Evolutionary conservation across 345 rosid species (phyloP).

Genomic region (Reutealis trisperma): DNA sequence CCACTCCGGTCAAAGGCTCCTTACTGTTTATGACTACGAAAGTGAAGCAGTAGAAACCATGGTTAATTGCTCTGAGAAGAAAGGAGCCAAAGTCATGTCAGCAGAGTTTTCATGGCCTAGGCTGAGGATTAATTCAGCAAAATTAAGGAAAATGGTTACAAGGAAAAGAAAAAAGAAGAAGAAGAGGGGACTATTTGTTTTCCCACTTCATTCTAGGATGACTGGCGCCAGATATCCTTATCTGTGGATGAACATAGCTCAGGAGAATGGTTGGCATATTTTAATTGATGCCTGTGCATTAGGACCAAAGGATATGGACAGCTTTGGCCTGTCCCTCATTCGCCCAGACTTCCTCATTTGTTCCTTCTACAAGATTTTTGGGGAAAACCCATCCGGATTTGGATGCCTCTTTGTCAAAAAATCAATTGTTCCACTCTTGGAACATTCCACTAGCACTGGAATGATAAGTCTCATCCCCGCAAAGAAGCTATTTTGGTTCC

Average conservation of each 20-base stretch:
- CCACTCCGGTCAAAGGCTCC: slow-evolving; percentile 54
- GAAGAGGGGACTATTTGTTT: slow-evolving; percentile 78
- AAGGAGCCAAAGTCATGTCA: slow-evolving; percentile 69
- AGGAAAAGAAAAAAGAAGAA: slow-evolving; percentile 53
- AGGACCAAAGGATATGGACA: slow-evolving; percentile 95
- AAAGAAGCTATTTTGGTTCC: slow-evolving; percentile 35
- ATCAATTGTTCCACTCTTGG: slow-evolving; percentile 57
- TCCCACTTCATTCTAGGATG: slow-evolving; percentile 85
- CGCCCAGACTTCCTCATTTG: slow-evolving; percentile 86
- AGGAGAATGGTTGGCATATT: slow-evolving; percentile 90
- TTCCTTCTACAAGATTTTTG: slow-evolving; percentile 89
- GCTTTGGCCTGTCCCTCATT: slow-evolving; percentile 83
- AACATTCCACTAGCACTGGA: slow-evolving; percentile 55
- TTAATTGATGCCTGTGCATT: slow-evolving; percentile 89
- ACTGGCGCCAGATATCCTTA: slow-evolving; percentile 90
- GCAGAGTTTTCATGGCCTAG: slow-evolving; percentile 95
- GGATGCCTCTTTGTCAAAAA: slow-evolving; percentile 92
- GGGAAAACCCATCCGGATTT: slow-evolving; percentile 91
- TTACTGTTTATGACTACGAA: slow-evolving; percentile 84
- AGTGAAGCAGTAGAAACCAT: slow-evolving; percentile 85
- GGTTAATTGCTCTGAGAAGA: slow-evolving; percentile 58
- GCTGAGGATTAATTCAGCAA: slow-evolving; percentile 65
- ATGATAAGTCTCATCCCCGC: slow-evolving; percentile 70
- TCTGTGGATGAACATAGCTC: slow-evolving; percentile 84
- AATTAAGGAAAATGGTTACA: slow-evolving; percentile 62